A percentile compares a stretch with the other conserved stretches of the same genome.
Evolutionary conservation across 2,329 filamentous ascomycete species (phyloP).

Genomic region (Phyllosticta paracitricarpa): DNA sequence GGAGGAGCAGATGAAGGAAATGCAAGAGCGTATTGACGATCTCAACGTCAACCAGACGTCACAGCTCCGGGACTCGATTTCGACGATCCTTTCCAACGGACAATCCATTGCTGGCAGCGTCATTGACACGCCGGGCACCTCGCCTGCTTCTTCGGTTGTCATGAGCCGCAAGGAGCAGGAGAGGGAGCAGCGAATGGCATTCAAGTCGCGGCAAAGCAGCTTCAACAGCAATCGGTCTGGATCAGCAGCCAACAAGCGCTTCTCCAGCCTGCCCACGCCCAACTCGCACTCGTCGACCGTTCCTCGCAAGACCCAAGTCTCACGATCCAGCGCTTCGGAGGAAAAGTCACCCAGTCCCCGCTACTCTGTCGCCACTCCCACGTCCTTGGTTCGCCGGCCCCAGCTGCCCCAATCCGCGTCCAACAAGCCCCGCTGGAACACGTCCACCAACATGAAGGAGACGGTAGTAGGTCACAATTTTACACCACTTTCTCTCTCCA

Average conservation of each 20-base stretch:
- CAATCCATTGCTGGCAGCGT: slow-evolving; percentile 60
- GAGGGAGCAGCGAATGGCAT: slow-evolving; percentile 30
- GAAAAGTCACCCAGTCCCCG: slow-evolving; percentile 14
- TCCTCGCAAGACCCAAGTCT: slow-evolving; percentile 14
- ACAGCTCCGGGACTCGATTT: slow-evolving; percentile 83
- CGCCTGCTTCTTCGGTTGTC: slow-evolving; percentile 56
- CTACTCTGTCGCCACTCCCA: slow-evolving; percentile 6
- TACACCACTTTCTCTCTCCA: slow-evolving; percentile 26
- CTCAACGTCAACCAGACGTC: slow-evolving; percentile 52
- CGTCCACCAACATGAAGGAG: slow-evolving; percentile 27
- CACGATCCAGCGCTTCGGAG: slow-evolving; percentile 16
- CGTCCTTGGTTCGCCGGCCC: neutral
- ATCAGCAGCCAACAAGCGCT: slow-evolving; percentile 33
- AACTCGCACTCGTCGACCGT: slow-evolving; percentile 12
- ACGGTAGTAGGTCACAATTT: slow-evolving; percentile 29
- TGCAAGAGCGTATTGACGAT: slow-evolving; percentile 68
- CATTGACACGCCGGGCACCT: slow-evolving; percentile 50
- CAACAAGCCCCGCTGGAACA: slow-evolving; percentile 30
- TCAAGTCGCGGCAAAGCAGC: slow-evolving; percentile 39
- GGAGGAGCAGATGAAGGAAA: slow-evolving; percentile 65
- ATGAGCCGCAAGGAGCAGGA: slow-evolving; percentile 43
- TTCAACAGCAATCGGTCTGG: slow-evolving; percentile 33
- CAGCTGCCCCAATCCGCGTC: slow-evolving; percentile 3
- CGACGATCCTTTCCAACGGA: slow-evolving; percentile 80
- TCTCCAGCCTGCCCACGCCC: slow-evolving; percentile 37